Evolutionary conservation across 2,329 filamentous ascomycete genomes (phyloP), one percentile per base, ranked within the genome.

Genomic region (Botrytis sinoallii): DNA sequence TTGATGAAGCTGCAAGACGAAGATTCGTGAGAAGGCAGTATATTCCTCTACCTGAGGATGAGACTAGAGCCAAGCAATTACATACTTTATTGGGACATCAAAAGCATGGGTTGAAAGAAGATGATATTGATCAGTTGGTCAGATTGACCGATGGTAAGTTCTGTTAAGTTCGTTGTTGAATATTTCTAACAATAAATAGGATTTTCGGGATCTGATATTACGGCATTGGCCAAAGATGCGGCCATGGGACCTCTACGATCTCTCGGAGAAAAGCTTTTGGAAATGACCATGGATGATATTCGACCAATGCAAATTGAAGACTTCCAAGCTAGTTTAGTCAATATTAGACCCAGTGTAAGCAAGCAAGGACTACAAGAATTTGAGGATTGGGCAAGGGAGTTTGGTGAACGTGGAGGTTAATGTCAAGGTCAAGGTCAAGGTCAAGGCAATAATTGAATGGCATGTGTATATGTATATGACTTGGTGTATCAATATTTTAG

Each of bases 131-230:
- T 67, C 85, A 85, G 65, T 83, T 99, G 52, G 93, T 98, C n/a
- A 82, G 84, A 73, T 83, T 96, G 71, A 98, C 96, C 61, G 93
- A 97, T 77, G 80, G 80, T 81, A 75, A 63, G 75, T 75, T 70
- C 69, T 29, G 10, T 66, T 32, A 32, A 68, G 55, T 46, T 6
- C 46, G 32, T 55, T 61, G 25, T 40, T 46, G 8, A 63, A 40
- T 29, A 44, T 38, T 65, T 42, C 64, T 78, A 75, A 78, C 63
- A 16, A 72, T 14, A 38, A 77, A 32, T 77, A 98, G 95, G 94
- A n/a, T 99, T 97, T 84, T 98, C 94, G 14, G 96, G 96, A 63
- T 97, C 94, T 2, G 96, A 99, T 80, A 97, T 99, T 77, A 98
- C 96, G 35, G 95, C 96, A 1, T 86, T 99, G 14, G 96, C 96